A percentile compares a stretch with the other conserved stretches of the same genome.
These are phyloP conservation scores for Knoxdaviesia capensis DNA, from an alignment of 2,329 filamentous ascomycete genomes.

Conservation along the genomic window DNA sequence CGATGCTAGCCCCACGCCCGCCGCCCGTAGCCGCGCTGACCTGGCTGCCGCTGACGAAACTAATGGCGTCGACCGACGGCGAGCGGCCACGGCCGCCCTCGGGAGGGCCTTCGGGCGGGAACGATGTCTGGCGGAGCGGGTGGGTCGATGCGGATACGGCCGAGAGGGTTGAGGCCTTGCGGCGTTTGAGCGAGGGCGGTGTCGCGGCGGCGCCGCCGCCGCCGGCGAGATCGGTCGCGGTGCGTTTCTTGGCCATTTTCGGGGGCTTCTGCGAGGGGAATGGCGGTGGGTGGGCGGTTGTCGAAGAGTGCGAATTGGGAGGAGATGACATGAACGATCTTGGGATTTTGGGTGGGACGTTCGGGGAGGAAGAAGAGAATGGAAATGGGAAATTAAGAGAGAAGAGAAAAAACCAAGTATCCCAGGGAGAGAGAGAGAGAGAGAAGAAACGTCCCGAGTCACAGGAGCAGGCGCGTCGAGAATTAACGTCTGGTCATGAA, in stretches of 20 bases:
- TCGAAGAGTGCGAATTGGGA: constrained; percentile 26
- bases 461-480: no score
- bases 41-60: constrained; percentile 40
- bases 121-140: constrained; percentile 63
- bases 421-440: no score
- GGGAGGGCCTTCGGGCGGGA: constrained; percentile 37
- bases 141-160: constrained; percentile 35
- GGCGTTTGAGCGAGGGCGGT: constrained; percentile 36
- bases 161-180: constrained; percentile 48
- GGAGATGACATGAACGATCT: constrained; percentile 31
- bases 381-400: no score
- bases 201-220: constrained; percentile 23
- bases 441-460: no score
- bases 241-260: constrained; percentile 37
- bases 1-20: constrained; percentile 9
- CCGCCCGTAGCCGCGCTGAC: constrained; percentile 19
- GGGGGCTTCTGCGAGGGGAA: constrained; percentile 29
- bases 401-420: no score
- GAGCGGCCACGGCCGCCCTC: constrained; percentile 24
- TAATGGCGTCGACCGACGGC: constrained; percentile 41
- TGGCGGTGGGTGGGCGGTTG: constrained; percentile 30
- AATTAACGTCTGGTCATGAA: no score
- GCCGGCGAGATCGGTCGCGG: constrained; percentile 19
- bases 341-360: no score
- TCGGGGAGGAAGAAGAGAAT: no score